phyloP scores from a whole-genome alignment of 2,329 filamentous ascomycete genomes.

The Calonectria montana region DNA sequence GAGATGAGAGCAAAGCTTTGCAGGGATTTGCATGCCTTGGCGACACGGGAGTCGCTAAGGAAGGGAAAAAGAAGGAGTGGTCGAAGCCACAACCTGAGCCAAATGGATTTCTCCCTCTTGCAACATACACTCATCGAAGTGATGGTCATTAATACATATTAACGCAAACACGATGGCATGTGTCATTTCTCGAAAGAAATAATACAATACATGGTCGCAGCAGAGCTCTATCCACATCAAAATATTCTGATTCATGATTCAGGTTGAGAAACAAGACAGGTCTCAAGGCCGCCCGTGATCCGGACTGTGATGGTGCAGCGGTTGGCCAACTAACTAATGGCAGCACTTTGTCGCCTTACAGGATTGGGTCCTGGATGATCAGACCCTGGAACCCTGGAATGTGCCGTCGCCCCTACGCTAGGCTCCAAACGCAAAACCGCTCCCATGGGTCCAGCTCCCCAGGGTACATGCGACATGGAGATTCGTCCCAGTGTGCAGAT shows the following conservation, averaged over 20 bases:
- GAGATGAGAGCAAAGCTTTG: constrained; percentile 31
- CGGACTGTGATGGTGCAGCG: constrained; percentile 12
- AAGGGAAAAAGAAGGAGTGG: constrained; percentile 45
- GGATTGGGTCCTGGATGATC: constrained; percentile 38
- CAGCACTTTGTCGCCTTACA: constrained; percentile 19
- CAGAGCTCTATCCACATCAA: background rate
- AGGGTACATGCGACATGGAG: constrained; percentile 23
- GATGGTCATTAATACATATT: background rate
- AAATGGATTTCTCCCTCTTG: background rate
- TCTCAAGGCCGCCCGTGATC: constrained; percentile 1
- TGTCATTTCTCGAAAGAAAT: background rate
- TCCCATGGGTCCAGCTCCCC: constrained; percentile 41
- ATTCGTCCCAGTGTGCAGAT: constrained; percentile 33
- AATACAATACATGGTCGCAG: background rate
- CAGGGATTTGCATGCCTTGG: constrained; percentile 36
- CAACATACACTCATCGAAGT: background rate
- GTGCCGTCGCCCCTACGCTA: constrained; percentile 34
- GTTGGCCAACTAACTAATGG: constrained; percentile 11
- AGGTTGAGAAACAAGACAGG: constrained; percentile 1
- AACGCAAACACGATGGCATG: background rate
- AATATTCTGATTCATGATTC: constrained; percentile 1
- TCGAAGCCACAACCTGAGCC: constrained; percentile 29
- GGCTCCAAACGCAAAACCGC: constrained; percentile 39
- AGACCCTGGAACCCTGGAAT: constrained; percentile 39
- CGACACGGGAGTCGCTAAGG: constrained; percentile 38